Percentiles rank a stretch among this genome's conserved stretches.
These are phyloP conservation scores for Haplosporangium sp. DNA, from an alignment of 371 early-diverging fungal species.

Conservation along the genomic window DNA sequence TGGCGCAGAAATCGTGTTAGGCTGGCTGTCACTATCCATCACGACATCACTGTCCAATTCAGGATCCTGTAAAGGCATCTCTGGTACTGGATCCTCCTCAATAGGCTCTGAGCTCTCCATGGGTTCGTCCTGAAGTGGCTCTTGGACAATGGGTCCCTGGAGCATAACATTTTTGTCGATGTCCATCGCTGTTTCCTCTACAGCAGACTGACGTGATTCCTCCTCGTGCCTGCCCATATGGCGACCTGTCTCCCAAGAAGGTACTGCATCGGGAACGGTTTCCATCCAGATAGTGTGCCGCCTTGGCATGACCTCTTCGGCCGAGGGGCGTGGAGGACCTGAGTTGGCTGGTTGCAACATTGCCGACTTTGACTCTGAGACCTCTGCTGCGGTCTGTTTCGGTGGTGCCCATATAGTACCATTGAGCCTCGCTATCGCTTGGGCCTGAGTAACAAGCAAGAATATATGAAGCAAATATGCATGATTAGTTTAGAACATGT, in stretches of 20 bases:
- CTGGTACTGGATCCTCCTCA: conserved; percentile 24
- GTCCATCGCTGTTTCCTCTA: conserved; percentile 41
- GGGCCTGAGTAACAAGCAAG: conserved; percentile 16
- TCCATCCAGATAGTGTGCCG: conserved; percentile 46
- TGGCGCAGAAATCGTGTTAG: conserved; percentile 36
- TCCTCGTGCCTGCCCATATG: conserved; percentile 21
- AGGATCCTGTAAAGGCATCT: neutral
- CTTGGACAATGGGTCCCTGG: conserved; percentile 5
- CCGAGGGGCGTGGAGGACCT: conserved; percentile 46
- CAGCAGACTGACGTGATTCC: conserved; percentile 24
- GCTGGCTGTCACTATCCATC: conserved; percentile 44
- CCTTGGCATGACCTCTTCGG: conserved; percentile 47
- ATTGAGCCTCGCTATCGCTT: conserved; percentile 48
- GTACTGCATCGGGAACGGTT: conserved; percentile 50
- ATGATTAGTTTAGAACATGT: neutral
- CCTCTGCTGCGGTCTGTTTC: conserved; percentile 23
- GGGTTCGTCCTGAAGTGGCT: conserved; percentile 10
- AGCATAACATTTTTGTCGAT: conserved; percentile 26
- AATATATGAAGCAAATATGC: neutral
- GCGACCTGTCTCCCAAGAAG: conserved; percentile 40
- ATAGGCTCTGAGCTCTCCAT: conserved; percentile 23
- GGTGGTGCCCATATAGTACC: conserved; percentile 40
- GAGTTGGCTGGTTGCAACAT: conserved; percentile 18
- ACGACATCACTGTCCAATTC: conserved; percentile 25
- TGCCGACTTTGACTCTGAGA: conserved; percentile 8